A percentile compares a stretch with the other conserved stretches of the same genome.
Conservation (phyloP, 2,329 filamentous ascomycete species). For the Coniochaeta pulveracea region DNA sequence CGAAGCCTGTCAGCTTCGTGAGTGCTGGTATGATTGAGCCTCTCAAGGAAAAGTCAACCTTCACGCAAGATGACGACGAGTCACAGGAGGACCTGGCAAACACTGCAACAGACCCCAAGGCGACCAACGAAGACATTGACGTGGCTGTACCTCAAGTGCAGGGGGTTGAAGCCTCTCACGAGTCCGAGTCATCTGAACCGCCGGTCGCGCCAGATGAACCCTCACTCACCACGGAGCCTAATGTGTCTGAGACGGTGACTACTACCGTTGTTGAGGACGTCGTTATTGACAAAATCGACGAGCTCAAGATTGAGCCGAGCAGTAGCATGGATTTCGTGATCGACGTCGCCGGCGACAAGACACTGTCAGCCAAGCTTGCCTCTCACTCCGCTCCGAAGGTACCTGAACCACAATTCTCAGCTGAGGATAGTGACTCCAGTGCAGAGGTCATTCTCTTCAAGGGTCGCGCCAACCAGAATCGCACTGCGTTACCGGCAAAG, state of each 20-base stretch:
- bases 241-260: no score
- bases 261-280: no score
- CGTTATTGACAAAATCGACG: not conserved
- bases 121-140: not conserved
- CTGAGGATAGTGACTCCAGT: conserved; percentile 39
- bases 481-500: no score
- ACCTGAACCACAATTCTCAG: conserved; percentile 10
- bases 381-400: conserved; percentile 7
- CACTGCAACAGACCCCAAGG: conserved; percentile 4
- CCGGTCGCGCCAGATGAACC: not conserved
- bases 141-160: no score
- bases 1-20: conserved; percentile 38
- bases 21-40: conserved; percentile 42
- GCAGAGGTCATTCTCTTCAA: conserved; percentile 64
- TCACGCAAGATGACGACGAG: conserved; percentile 13
- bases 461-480: conserved; percentile 14
- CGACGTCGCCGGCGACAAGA: conserved; percentile 22
- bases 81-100: not conserved
- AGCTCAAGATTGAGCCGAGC: not conserved
- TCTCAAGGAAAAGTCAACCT: conserved; percentile 29
- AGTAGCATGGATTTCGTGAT: conserved; percentile 21
- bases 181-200: no score
- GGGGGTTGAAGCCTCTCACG: no score
- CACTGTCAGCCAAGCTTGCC: conserved; percentile 5
- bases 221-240: not conserved